Base-by-base conservation (phyloP, 2,329 filamentous ascomycete species). In the Exophiala calicioides region DNA sequence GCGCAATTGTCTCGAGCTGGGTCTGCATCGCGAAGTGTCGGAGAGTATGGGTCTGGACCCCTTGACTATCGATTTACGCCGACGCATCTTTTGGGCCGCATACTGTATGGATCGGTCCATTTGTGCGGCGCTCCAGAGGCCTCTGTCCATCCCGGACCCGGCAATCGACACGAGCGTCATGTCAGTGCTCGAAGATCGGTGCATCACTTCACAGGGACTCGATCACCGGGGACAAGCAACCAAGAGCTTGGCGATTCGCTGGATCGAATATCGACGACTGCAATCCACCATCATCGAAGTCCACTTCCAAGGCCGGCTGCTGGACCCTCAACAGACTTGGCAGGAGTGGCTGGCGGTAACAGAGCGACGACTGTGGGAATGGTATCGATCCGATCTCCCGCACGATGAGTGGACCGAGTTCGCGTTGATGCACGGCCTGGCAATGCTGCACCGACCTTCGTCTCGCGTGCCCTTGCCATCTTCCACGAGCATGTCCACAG, bases 61-160 rank as follows among this genome's bases (percentile, higher is more conserved):
- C 12, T n/a, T 32, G 5, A 23, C 39, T 9, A 16, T 39, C 2
- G 46, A 53, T 32, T 13, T 50, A 19, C 36, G 50, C 19, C 20
- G 50, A 13, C 46, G 46, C n/a, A 30, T 53, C 8, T 53, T 53
- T 24, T 53, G 50, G 50, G 41, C 39, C 19, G 42, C 39, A 20
- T 49, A 53, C 27, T 53, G 45, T 15, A n/a, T 53, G 15, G 50
- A 53, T 38, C 41, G 46, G 16, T 21, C 41, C 8, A 44, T 53
- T 6, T 53, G 45, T 20, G 37, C 45, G 13, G 50, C 46, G 3
- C 41, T 53, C 4, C 50, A 53, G 21, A 29, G 37, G n/a, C 50
- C 50, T 1, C 30, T 53, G 6, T 53, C 50, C 9, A 38, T 53
- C 19, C 42, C 50, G 3, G 47, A 52, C 31, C 24, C 45, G 13